These are phyloP conservation scores for Chamaenerion angustifolium DNA, from an alignment of 345 rosid genomes.

Conservation along the genomic window DNA sequence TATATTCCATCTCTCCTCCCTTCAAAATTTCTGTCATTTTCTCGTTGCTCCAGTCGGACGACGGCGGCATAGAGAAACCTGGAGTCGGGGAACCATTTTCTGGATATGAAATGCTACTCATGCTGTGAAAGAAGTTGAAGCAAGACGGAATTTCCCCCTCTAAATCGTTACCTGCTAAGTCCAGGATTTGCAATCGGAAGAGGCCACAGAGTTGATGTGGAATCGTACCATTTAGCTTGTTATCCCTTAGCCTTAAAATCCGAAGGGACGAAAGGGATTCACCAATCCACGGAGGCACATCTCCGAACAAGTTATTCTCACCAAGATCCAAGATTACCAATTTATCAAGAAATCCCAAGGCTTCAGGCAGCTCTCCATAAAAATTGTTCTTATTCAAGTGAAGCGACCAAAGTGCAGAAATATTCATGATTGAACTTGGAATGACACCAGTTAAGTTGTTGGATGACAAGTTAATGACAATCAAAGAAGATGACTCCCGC, in stretches of 20 bases:
- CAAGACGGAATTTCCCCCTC: slow-evolving; percentile 2
- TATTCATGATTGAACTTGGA: not conserved
- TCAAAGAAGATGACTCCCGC: not conserved
- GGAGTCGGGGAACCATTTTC: too few relatives aligned
- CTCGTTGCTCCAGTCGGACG: too few relatives aligned
- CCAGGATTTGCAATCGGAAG: slow-evolving; percentile 1
- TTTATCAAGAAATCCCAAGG: not conserved
- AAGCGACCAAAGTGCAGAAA: not conserved
- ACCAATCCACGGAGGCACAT: slow-evolving; percentile 8
- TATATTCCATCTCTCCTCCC: slow-evolving; percentile 6
- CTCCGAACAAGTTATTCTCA: slow-evolving; percentile 10
- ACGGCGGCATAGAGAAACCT: too few relatives aligned
- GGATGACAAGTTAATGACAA: not conserved
- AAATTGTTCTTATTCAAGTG: slow-evolving; percentile 1
- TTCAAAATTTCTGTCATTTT: slow-evolving; percentile 1
- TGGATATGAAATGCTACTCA: too few relatives aligned
- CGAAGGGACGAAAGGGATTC: not conserved
- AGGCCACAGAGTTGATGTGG: slow-evolving; percentile 11
- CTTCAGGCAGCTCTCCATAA: slow-evolving; percentile 7
- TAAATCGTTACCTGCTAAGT: slow-evolving; percentile 4
- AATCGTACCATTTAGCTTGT: slow-evolving; percentile 12
- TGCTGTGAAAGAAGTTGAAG: not conserved
- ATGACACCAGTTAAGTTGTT: slow-evolving; percentile 1
- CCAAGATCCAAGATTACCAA: slow-evolving; percentile 11
- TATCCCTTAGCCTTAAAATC: slow-evolving; percentile 4